Conservation (phyloP, 805 yeast genomes). For the Candida gorgasii region DNA sequence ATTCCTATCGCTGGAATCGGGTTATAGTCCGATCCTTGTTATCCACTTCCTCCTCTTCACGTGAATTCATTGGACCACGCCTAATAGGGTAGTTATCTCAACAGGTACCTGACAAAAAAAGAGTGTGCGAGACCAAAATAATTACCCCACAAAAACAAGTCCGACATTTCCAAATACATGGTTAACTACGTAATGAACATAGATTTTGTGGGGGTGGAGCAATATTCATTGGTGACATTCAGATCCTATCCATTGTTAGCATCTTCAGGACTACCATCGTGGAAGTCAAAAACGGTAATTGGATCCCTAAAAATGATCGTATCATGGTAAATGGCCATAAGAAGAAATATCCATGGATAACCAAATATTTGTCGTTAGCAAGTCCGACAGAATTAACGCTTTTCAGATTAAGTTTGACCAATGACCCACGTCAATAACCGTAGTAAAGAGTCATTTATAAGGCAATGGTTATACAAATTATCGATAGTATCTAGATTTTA, state of each 20-base stretch:
- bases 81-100: too few relatives aligned
- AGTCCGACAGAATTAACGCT: neutral
- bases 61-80: too few relatives aligned
- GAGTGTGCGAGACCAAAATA: constrained; percentile 6
- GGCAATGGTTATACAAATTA: too few relatives aligned
- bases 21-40: too few relatives aligned
- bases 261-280: neutral
- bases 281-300: neutral
- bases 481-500: too few relatives aligned
- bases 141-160: constrained; percentile 6
- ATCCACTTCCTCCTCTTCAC: too few relatives aligned
- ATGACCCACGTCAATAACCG: too few relatives aligned
- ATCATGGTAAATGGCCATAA: too few relatives aligned
- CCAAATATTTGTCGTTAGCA: neutral
- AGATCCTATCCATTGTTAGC: neutral
- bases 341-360: neutral
- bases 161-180: constrained; percentile 2
- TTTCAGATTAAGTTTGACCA: neutral
- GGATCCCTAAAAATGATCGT: neutral
- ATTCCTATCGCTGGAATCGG: too few relatives aligned
- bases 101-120: neutral
- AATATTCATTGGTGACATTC: neutral
- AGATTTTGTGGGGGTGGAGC: constrained; percentile 7
- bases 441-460: too few relatives aligned
- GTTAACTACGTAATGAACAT: neutral